Evolutionary conservation across 768 basidiomycete genomes (phyloP).

Genomic region (Lactarius quietus): DNA sequence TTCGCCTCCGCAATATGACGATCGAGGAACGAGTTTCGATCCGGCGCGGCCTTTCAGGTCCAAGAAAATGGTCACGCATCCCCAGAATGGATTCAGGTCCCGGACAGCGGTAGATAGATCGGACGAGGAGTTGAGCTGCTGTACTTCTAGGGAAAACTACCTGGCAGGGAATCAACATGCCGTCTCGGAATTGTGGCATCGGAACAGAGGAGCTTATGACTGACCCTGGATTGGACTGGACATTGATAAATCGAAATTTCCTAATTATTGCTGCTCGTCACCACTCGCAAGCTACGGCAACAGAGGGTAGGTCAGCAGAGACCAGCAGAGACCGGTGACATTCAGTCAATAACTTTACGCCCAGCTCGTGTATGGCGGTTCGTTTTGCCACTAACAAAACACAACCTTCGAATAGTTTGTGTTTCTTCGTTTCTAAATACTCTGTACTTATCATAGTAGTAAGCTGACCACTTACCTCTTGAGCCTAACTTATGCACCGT

Average conservation of each 20-base stretch:
- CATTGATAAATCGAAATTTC: background rate
- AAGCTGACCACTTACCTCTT: background rate
- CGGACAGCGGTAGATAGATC: background rate
- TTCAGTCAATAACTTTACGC: background rate
- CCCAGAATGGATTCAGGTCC: background rate
- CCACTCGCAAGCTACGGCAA: background rate
- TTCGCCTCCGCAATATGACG: background rate
- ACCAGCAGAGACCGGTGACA: background rate
- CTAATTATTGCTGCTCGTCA: background rate
- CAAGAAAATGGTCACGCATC: no score
- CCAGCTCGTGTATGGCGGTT: background rate
- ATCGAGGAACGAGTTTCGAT: background rate
- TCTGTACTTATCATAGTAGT: background rate
- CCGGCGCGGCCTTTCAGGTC: background rate
- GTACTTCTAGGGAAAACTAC: background rate
- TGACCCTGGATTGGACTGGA: background rate
- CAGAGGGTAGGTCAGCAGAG: background rate
- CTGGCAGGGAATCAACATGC: background rate
- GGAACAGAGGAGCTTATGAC: background rate
- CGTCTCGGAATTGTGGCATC: background rate
- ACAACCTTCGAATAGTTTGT: background rate
- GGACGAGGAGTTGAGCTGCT: background rate
- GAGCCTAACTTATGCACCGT: background rate
- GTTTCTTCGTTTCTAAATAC: background rate
- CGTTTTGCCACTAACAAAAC: background rate